phyloP scores from a whole-genome alignment of 345 rosid species.

The Abelmoschus esculentus region DNA sequence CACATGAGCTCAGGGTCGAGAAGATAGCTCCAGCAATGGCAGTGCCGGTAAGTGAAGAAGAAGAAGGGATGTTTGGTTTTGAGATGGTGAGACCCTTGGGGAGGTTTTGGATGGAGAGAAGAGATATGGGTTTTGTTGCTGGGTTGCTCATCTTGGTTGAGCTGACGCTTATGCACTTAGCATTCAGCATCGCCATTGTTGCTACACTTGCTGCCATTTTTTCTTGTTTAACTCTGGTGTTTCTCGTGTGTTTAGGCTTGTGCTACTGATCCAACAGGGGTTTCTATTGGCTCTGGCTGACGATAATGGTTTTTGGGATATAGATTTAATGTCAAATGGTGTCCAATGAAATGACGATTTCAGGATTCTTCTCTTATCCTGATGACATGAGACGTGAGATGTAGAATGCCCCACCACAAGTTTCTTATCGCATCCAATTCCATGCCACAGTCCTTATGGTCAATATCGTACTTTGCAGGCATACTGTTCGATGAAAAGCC shows the following conservation, averaged over 20 bases:
- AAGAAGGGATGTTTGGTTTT: conserved; percentile 12
- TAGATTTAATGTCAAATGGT: conserved; percentile 10
- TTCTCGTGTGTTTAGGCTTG: background rate
- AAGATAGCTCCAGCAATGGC: conserved; percentile 86
- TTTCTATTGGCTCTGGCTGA: background rate
- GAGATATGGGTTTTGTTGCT: conserved; percentile 25
- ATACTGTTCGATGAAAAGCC: background rate
- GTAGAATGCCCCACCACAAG: background rate
- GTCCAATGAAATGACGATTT: conserved; percentile 33
- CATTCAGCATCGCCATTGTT: conserved; percentile 51
- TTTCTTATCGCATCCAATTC: background rate
- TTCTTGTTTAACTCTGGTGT: background rate
- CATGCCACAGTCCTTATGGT: background rate
- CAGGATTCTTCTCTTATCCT: conserved; percentile 67
- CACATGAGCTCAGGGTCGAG: conserved; percentile 54
- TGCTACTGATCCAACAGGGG: background rate
- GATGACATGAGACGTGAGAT: conserved; percentile 15
- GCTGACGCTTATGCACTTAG: conserved; percentile 43
- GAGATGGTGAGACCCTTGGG: conserved; percentile 42
- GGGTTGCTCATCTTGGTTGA: conserved; percentile 30
- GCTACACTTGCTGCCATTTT: conserved; percentile 42
- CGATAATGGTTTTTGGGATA: background rate
- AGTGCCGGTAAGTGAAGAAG: conserved; percentile 27
- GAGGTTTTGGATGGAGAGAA: conserved; percentile 31
- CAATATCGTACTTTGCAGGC: background rate